Evolutionary conservation across 208 protist species (phyloP).

Genomic region (Naegleria fowleri): DNA sequence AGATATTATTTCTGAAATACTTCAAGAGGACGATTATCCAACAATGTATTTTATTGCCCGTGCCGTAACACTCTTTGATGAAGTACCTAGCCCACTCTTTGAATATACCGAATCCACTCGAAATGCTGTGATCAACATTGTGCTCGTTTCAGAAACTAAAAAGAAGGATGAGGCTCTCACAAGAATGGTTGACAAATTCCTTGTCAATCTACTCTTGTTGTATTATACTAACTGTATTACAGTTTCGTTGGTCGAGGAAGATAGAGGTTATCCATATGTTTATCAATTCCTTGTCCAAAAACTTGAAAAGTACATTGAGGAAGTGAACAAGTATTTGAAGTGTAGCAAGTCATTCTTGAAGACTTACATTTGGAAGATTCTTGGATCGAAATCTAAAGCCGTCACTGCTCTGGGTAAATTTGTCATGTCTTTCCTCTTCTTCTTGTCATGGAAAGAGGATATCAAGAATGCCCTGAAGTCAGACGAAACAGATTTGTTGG

Average conservation of each 20-base stretch:
- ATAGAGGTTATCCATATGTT: neutral
- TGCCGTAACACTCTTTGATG: conserved; percentile 20
- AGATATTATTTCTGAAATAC: neutral
- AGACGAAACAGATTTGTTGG: neutral
- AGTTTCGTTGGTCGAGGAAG: conserved; percentile 7
- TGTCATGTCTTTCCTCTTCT: neutral
- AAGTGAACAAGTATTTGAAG: neutral
- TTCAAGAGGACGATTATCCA: neutral
- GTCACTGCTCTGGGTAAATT: neutral
- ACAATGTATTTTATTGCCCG: neutral
- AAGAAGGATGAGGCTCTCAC: neutral
- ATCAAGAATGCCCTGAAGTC: neutral
- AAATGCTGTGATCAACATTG: neutral
- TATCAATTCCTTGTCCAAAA: neutral
- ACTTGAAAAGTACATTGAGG: neutral
- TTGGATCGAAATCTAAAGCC: neutral
- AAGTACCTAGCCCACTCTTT: conserved; percentile 2
- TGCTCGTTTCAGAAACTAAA: neutral
- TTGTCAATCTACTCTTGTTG: neutral
- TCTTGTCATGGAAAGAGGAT: neutral
- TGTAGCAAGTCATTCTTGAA: neutral
- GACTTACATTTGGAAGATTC: neutral
- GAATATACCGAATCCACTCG: neutral
- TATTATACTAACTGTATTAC: neutral
- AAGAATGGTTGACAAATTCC: neutral